A percentile compares a stretch with the other conserved stretches of the same genome.
These are phyloP conservation scores for Puccinia horiana DNA, from an alignment of 1,284 basidiomycete genomes.

Conservation along the genomic window DNA sequence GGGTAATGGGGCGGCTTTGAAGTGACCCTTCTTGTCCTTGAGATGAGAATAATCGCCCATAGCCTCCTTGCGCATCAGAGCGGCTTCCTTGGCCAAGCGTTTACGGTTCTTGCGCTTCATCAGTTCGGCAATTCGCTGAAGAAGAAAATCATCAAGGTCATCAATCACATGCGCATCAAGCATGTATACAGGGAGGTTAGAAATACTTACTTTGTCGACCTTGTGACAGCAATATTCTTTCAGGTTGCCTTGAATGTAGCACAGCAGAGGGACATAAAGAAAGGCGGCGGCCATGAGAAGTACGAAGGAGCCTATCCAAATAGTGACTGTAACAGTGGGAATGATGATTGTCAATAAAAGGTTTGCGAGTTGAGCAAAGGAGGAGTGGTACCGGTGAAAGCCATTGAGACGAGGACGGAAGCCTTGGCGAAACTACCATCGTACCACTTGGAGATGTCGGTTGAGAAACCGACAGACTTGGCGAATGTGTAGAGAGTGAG, in stretches of 20 bases:
- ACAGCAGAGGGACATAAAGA: slow-evolving; percentile 86
- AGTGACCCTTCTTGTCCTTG: slow-evolving; percentile 87
- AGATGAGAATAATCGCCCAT: slow-evolving; percentile 83
- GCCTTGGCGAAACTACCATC: slow-evolving; percentile 57
- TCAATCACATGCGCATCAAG: no score
- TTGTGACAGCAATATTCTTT: slow-evolving; percentile 98
- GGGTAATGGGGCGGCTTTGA: slow-evolving; percentile 77
- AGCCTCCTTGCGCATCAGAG: slow-evolving; percentile 84
- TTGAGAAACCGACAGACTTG: slow-evolving; percentile 70
- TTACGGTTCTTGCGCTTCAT: slow-evolving; percentile 89
- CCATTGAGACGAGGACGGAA: slow-evolving; percentile 70
- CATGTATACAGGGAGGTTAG: not conserved
- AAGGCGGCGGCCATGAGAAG: slow-evolving; percentile 80
- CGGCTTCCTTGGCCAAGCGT: slow-evolving; percentile 76
- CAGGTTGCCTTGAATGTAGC: slow-evolving; percentile 91
- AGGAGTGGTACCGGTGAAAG: slow-evolving; percentile 67
- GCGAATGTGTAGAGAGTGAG: slow-evolving; percentile 89
- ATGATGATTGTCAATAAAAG: no score
- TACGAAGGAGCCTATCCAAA: slow-evolving; percentile 81
- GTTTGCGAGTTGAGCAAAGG: no score
- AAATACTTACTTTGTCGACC: slow-evolving; percentile 77
- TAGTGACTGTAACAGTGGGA: slow-evolving; percentile 67
- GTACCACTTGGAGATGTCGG: slow-evolving; percentile 68
- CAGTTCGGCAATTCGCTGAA: slow-evolving; percentile 76
- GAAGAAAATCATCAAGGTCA: no score